A percentile compares a stretch with the other conserved stretches of the same genome.
Evolutionary conservation across 768 basidiomycete genomes (phyloP).

Genomic region (Xerocomus brunneocitrinus): DNA sequence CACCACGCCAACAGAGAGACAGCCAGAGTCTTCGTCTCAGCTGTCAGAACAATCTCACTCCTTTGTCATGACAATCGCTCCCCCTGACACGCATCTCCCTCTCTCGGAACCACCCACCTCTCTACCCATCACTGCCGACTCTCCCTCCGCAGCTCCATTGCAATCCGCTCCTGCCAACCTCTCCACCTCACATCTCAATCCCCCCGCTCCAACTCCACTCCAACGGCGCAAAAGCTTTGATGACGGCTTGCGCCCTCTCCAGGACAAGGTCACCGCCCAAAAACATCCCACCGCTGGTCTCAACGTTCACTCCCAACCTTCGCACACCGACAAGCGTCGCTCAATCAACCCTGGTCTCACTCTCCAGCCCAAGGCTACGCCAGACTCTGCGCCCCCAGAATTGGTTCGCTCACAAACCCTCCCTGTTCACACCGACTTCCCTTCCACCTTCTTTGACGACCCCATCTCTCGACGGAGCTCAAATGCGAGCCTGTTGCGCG

Average conservation of each 20-base stretch:
- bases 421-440: conserved; percentile 24
- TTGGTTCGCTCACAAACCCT: conserved; percentile 30
- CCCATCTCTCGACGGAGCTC: conserved; percentile 16
- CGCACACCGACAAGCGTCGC: conserved; percentile 42
- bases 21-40: conserved; percentile 12
- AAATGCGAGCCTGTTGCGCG: conserved; percentile 24
- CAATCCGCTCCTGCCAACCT: conserved; percentile 19
- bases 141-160: not conserved
- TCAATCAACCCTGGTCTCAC: conserved; percentile 53
- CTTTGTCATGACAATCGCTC: conserved; percentile 41
- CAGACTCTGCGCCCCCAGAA: conserved; percentile 19
- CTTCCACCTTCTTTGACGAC: conserved; percentile 24
- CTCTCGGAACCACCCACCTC: conserved; percentile 6
- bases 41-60: conserved; percentile 32
- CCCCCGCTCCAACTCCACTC: not conserved
- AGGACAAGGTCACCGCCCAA: conserved; percentile 8
- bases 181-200: conserved; percentile 14
- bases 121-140: not conserved
- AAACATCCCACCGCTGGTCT: conserved; percentile 13
- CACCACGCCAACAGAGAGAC: conserved; percentile 20
- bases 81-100: conserved; percentile 27
- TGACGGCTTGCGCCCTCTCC: conserved; percentile 36
- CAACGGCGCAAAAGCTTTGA: conserved; percentile 43
- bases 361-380: conserved; percentile 25
- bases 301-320: conserved; percentile 27